Evolutionary conservation across 192 early-diverging fungal species (phyloP), one percentile per base, ranked within the genome.

Genomic region (Backusella macrospora): DNA sequence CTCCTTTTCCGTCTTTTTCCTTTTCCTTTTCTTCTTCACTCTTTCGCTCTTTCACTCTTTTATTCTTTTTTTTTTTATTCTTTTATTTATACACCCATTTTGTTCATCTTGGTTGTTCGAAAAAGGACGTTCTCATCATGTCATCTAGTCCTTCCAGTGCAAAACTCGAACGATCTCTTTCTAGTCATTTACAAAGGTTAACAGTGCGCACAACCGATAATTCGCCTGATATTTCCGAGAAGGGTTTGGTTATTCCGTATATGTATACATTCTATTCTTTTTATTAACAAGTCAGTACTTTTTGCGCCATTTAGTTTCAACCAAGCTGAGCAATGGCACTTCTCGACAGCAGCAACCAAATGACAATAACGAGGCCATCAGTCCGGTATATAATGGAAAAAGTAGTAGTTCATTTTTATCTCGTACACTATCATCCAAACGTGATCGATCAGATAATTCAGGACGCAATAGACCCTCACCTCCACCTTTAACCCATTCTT

Each of bases 161-260:
- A 8, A 63, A 48, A 45, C 70, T 77, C 43, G 70, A 77, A 14
- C 21, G 76, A 62, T 77, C 76, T 4, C 62, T 77, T 13, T 77
- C 76, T 6, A 48, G 64, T 59, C 76, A 77, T 77, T 62, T 77
- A 18, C 76, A 77, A 46, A 29, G 76, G 37, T 47, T 77, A 26
- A 63, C 71, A 38, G 34, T 77, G 23, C 45, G 64, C 26, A 45
- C 45, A 16, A 26, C 59, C 48, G 70, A 66, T 23, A 18, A 43
- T 63, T 26, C 55, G 21, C 59, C 45, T 21, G 73, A 74, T 55
- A 55, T 67, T 40, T 42, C 64, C 62, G 76, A 76, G 29, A 70
- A 76, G 18, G 23, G 39, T 45, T 29, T 59, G 52, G 12, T 23
- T 71, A 67, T 42, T 43, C 21, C 23, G 1, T 68, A 13, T 43